Base-by-base conservation (phyloP, 257 asterid species). In the Prunella vulgaris region DNA sequence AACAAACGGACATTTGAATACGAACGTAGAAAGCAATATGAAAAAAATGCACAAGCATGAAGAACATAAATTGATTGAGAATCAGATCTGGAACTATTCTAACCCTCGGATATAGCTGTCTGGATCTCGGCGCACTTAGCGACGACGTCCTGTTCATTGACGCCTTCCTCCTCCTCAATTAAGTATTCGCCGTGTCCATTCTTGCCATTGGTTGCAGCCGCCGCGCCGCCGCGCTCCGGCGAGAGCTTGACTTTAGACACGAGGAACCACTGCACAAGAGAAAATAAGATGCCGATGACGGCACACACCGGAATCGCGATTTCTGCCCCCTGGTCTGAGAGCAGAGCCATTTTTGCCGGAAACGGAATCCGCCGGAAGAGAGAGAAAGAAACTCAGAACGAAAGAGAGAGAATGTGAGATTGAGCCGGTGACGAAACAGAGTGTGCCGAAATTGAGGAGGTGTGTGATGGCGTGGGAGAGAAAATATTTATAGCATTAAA, bases 121-220 rank as follows among this genome's bases (percentile, higher is more conserved):
- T 91, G 96, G 77, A 88, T 88, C 67, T 88, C 96, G 70, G 97
- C 92, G 70, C 97, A 91, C 89, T 84, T 88, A 14, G 5, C 88
- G 33, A 91, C 90, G 42, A 87, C 93, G 83, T 67, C 74, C 1
- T 83, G 88, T 52, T 84, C 97, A 67, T 75, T 76, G 32, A 85
- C 44, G 5, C 96, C 97, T 37, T 91, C 97, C 84, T 91, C 97
- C 71, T 91, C 97, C 75, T 91, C 97, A 73, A 91, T 91, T 83
- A 91, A 72, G 76, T 37, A 80, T 14, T 87, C 95, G 14, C 60
- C 57, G 76, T 78, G 84, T 24, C 85, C 96, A 68, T 91, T 87
- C 70, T 83, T 88, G 17, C 78, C 81, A 52, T 74, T 82, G 57
- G 73, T 73, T 12, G 51, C 51, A 4, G 51, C 51, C 51, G 51